Conservation (phyloP, 2,329 filamentous ascomycete species). For the Huntiella decipiens region DNA sequence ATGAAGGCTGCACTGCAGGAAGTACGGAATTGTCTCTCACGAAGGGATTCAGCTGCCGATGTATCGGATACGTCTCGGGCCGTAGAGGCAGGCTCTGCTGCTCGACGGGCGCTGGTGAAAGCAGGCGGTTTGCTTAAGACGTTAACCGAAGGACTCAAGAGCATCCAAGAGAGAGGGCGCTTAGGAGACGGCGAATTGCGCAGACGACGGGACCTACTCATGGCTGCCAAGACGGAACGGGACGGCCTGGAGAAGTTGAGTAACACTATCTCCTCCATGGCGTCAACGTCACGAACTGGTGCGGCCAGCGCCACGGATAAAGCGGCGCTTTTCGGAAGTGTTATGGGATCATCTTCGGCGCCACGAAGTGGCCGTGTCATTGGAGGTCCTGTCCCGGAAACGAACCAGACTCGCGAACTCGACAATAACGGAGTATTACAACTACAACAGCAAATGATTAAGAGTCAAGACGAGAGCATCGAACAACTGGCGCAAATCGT, state of each 20-base stretch:
- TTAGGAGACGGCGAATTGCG: constrained; percentile 59
- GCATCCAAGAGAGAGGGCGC: constrained; percentile 32
- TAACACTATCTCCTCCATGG: constrained; percentile 26
- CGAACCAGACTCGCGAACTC: constrained; percentile 54
- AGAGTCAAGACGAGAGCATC: constrained; percentile 56
- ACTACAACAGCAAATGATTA: constrained; percentile 55
- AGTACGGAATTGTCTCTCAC: constrained; percentile 44
- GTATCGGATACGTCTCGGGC: constrained; percentile 24
- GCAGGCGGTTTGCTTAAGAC: constrained; percentile 44
- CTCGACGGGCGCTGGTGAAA: constrained; percentile 53
- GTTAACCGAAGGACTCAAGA: constrained; percentile 45
- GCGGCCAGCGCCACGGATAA: constrained; percentile 30
- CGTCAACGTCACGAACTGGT: constrained; percentile 21
- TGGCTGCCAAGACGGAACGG: constrained; percentile 50
- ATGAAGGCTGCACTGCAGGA: constrained; percentile 54
- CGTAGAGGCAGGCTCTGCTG: constrained; percentile 49
- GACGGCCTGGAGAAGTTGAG: constrained; percentile 59
- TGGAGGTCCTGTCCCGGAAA: constrained; percentile 55
- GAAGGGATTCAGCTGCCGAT: constrained; percentile 36
- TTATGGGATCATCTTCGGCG: constrained; percentile 14
- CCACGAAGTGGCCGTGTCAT: constrained; percentile 38
- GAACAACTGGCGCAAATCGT: constrained; percentile 50
- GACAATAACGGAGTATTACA: constrained; percentile 58
- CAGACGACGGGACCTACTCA: constrained; percentile 50
- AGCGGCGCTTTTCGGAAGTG: constrained; percentile 27